Base-by-base conservation (phyloP, 306 rosid species). In the Clitoria ternatea region DNA sequence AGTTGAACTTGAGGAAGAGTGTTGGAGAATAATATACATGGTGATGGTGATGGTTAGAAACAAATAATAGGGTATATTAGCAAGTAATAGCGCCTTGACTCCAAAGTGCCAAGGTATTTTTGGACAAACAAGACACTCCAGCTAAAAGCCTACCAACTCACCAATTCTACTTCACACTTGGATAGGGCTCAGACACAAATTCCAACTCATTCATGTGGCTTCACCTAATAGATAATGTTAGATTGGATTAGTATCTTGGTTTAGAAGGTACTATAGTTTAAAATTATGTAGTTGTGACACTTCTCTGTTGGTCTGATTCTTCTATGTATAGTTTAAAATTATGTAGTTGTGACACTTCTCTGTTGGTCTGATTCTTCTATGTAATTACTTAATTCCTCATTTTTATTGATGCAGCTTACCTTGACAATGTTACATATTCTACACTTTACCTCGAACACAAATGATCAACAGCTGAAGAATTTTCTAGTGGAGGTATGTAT, bases 341-440 rank as follows among this genome's bases (percentile, higher is more conserved):
- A 23, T 63, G 49, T 45, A 45, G 42, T 53, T 20, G 20, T 80
- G 44, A 35, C 75, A 49, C 54, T 60, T 44, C 39, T 42, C 18
- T 40, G 70, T 33, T 52, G 35, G 49, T 37, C 33, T 40, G 43
- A 19, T 69, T 61, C 62, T 45, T 77, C 7, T 72, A 11, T 39
- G 22, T 35, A 30, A 67, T 42, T 70, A 54, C 23, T 22, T 60
- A 40, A 62, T 36, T 61, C 20, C 26, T 69, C 56, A 49, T 43
- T 74, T 40, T 40, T 72, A 32, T 53, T 66, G 26, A 20, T 79
- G 84, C 92, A 94, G 98, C 50, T 94, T 62, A 90, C 92, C 79
- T 82, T 84, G 82, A 90, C 98, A 48, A 80, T 94, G 90, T 77
- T 94, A 69, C 98, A 94, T 36, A 69, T 89, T 84, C 90, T 90